phyloP scores from a whole-genome alignment of 1,284 basidiomycete genomes.

The Puccinia triticina region DNA sequence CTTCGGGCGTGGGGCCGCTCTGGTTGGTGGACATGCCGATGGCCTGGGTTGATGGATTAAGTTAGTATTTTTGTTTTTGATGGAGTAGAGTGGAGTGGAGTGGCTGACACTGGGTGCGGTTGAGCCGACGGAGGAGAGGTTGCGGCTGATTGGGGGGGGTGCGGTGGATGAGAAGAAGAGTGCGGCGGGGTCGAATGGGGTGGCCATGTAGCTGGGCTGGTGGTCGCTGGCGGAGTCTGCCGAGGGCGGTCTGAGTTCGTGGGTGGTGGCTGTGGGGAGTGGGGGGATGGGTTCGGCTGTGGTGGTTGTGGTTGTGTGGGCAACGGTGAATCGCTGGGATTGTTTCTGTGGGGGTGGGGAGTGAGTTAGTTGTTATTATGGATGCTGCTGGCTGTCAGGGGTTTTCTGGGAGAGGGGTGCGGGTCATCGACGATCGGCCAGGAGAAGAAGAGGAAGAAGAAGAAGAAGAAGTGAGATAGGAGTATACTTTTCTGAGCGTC shows the following conservation, averaged over 20 bases:
- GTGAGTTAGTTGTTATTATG: background rate
- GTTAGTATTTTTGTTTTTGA: background rate
- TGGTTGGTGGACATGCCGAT: conserved; percentile 17
- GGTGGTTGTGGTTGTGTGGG: background rate
- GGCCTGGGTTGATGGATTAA: background rate
- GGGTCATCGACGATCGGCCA: no score
- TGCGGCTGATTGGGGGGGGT: conserved; percentile 27
- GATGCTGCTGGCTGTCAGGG: no score
- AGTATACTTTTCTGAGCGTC: no score
- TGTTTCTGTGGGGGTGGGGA: conserved; percentile 6
- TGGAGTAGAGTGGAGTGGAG: background rate
- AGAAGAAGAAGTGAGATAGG: no score
- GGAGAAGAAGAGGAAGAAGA: no score
- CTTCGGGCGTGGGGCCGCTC: conserved; percentile 54
- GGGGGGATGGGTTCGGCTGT: conserved; percentile 16
- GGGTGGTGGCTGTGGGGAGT: background rate
- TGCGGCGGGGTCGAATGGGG: background rate
- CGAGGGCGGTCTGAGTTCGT: conserved; percentile 10
- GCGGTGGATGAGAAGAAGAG: conserved; percentile 20
- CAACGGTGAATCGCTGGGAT: background rate
- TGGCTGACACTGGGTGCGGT: conserved; percentile 26
- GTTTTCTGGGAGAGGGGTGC: no score
- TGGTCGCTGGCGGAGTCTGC: conserved; percentile 18
- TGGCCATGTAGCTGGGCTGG: conserved; percentile 3
- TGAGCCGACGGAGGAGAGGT: conserved; percentile 13